Conservation (phyloP, 208 protist genomes). For the Crithidia fasciculata region DNA sequence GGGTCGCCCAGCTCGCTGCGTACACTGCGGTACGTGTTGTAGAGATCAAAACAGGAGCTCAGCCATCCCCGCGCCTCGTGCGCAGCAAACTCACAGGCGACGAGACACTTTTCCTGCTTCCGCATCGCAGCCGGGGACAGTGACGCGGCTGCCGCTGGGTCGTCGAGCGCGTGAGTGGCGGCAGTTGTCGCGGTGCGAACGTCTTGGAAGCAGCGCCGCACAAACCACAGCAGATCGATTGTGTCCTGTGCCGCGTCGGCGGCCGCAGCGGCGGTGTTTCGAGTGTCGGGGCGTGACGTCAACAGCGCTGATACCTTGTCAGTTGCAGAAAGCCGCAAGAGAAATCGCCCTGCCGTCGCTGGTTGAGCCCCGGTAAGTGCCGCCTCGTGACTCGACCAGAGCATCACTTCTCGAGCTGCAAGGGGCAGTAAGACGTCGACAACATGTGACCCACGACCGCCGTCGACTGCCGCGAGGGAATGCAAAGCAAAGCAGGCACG, state of each 20-base stretch:
- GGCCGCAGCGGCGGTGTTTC: neutral
- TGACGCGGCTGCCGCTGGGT: too few relatives aligned
- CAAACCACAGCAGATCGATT: conserved; percentile 6
- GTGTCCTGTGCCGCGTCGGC: neutral
- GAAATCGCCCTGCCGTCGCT: neutral
- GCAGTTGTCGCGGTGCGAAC: neutral
- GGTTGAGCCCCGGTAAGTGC: neutral
- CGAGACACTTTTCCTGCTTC: conserved; percentile 21
- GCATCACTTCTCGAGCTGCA: conserved; percentile 5
- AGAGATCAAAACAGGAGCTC: conserved; percentile 30
- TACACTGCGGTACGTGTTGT: conserved; percentile 14
- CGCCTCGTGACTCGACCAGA: conserved; percentile 1
- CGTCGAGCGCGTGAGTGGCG: neutral
- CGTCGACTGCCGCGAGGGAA: neutral
- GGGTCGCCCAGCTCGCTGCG: conserved; percentile 4
- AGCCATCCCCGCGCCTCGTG: conserved; percentile 27
- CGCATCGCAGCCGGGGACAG: neutral
- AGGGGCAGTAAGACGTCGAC: neutral
- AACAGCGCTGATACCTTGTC: neutral
- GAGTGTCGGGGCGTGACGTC: neutral
- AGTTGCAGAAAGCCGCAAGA: neutral
- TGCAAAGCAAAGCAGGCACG: neutral
- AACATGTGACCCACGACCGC: neutral
- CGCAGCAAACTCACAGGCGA: conserved; percentile 7
- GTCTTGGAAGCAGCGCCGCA: conserved; percentile 12